These are phyloP conservation scores for Globisporangium splendens DNA, from an alignment of 352 stramenopile genomes.

Conservation along the genomic window DNA sequence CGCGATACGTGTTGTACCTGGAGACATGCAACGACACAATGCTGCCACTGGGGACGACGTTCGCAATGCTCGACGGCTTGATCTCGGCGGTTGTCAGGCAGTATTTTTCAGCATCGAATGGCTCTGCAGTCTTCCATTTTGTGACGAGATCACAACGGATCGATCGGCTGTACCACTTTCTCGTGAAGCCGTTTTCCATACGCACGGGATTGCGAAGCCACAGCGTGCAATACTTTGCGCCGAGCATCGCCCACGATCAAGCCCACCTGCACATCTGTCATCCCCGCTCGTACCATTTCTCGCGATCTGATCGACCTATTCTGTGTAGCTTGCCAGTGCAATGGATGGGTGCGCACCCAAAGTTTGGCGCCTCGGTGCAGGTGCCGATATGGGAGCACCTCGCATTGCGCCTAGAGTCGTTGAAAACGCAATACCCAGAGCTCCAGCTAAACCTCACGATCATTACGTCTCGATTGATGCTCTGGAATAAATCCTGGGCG, in stretches of 20 bases:
- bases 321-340: conserved; percentile 9
- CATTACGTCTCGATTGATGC: no score
- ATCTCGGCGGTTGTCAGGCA: conserved; percentile 12
- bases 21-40: conserved; percentile 8
- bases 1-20: conserved; percentile 2
- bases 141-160: conserved; percentile 35
- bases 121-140: conserved; percentile 10
- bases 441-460: no score
- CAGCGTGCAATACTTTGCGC: conserved; percentile 19
- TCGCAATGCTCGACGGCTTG: conserved; percentile 32
- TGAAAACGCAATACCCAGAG: no score
- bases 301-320: neutral
- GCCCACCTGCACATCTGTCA: conserved; percentile 22
- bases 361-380: conserved; percentile 6
- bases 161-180: conserved; percentile 33
- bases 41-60: conserved; percentile 19
- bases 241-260: conserved; percentile 3
- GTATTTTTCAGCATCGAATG: neutral
- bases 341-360: conserved; percentile 26
- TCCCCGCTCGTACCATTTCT: neutral
- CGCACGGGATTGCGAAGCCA: conserved; percentile 21
- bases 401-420: no score
- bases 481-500: no score
- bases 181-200: conserved; percentile 16
- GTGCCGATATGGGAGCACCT: conserved; percentile 33